phyloP scores from a whole-genome alignment of 352 stramenopile species.

The Globisporangium parvum region DNA sequence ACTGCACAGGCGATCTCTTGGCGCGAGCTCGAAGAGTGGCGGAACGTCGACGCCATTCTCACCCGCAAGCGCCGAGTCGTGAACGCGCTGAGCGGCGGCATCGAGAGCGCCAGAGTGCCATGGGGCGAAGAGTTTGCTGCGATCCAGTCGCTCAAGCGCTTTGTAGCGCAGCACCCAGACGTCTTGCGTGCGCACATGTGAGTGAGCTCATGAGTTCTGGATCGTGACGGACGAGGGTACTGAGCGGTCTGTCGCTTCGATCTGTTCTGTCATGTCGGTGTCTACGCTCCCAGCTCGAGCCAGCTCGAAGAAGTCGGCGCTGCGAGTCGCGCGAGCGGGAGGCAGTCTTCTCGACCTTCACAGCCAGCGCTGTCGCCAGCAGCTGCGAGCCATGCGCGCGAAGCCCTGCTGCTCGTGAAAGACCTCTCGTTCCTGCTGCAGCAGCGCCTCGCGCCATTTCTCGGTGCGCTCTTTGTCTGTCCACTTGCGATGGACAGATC shows the following conservation, averaged over 20 bases:
- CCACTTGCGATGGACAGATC: too few relatives aligned
- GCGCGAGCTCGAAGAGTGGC: slow-evolving; percentile 49
- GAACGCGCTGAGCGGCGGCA: slow-evolving; percentile 24
- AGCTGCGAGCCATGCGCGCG: slow-evolving; percentile 15
- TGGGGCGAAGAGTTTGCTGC: slow-evolving; percentile 57
- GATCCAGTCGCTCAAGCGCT: slow-evolving; percentile 63
- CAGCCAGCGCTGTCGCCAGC: slow-evolving; percentile 4
- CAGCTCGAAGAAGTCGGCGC: slow-evolving; percentile 21
- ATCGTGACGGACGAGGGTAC: not conserved
- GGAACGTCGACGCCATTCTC: slow-evolving; percentile 50
- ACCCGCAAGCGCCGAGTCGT: slow-evolving; percentile 46
- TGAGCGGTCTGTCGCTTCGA: not conserved
- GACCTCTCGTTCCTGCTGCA: slow-evolving; percentile 51
- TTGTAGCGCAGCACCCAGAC: slow-evolving; percentile 40
- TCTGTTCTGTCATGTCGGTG: not conserved
- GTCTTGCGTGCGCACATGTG: slow-evolving; percentile 55
- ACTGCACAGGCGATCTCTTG: slow-evolving; percentile 18
- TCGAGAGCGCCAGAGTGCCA: slow-evolving; percentile 38
- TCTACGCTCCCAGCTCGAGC: slow-evolving; percentile 11
- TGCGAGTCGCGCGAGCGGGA: slow-evolving; percentile 4
- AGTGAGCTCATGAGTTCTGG: not conserved
- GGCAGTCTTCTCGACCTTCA: slow-evolving; percentile 5
- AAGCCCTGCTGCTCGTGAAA: slow-evolving; percentile 45
- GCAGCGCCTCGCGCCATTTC: slow-evolving; percentile 38
- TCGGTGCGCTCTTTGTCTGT: slow-evolving; percentile 21